Conservation (phyloP, 2,329 filamentous ascomycete genomes). For the Aspergillus sp. region DNA sequence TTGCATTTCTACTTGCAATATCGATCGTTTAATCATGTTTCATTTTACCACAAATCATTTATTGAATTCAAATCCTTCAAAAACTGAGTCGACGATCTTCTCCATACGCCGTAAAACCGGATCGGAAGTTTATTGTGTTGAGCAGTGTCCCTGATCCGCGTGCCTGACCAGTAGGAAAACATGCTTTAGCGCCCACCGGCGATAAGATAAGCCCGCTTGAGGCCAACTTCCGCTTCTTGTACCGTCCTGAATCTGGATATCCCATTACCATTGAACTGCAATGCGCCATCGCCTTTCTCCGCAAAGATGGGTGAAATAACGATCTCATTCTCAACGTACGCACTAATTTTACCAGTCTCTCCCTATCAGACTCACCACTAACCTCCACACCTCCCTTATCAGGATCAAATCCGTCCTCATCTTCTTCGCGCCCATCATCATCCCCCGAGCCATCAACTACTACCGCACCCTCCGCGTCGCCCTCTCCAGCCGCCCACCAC, state of each 20-base stretch:
- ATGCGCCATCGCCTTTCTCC: slow-evolving; percentile 1
- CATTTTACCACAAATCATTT: neutral
- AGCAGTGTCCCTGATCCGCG: neutral
- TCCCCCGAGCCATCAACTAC: slow-evolving; percentile 42
- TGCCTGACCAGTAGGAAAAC: neutral
- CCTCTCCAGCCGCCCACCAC: slow-evolving; percentile 38
- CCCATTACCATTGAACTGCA: neutral
- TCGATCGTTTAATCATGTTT: neutral
- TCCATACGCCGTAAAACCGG: too few relatives aligned
- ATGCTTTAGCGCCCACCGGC: slow-evolving; percentile 16
- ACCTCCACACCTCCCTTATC: slow-evolving; percentile 2
- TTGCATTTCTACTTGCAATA: neutral
- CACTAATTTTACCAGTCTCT: neutral
- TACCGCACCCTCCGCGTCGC: slow-evolving; percentile 39
- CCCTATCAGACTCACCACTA: neutral
- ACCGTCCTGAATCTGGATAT: neutral
- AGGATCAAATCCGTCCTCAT: slow-evolving; percentile 47
- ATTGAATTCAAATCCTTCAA: too few relatives aligned
- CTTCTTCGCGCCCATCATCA: slow-evolving; percentile 45
- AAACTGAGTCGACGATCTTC: neutral
- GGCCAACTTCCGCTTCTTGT: slow-evolving; percentile 11
- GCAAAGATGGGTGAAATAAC: slow-evolving; percentile 31
- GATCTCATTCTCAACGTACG: slow-evolving; percentile 37
- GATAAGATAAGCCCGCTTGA: slow-evolving; percentile 19
- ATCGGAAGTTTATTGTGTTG: neutral